phyloP scores from a whole-genome alignment of 1,139 yeast species.

The Suhomyces terraborum region DNA sequence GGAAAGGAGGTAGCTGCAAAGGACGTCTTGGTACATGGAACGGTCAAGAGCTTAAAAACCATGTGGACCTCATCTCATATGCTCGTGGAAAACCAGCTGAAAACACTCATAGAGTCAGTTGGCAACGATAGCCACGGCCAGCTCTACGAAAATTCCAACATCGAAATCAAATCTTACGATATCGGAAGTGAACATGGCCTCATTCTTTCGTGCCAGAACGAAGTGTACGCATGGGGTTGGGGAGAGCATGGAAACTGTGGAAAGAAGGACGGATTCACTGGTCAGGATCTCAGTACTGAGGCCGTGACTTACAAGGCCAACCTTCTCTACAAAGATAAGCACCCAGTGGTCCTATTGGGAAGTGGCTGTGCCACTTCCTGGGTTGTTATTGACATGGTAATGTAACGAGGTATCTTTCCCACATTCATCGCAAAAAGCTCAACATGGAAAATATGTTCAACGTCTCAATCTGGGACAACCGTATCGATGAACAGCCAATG shows the following conservation, averaged over 20 bases:
- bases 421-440: constrained; percentile 62
- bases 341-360: constrained; percentile 33
- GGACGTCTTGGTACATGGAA: not conserved
- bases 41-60: constrained; percentile 33
- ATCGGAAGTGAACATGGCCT: constrained; percentile 91
- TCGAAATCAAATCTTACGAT: constrained; percentile 25
- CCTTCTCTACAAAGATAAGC: constrained; percentile 29
- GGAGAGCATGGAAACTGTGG: constrained; percentile 99
- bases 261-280: constrained; percentile 5
- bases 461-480: constrained; percentile 65
- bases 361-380: constrained; percentile 51
- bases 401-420: constrained; percentile 82
- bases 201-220: constrained; percentile 29
- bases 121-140: constrained; percentile 87
- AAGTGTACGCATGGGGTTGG: constrained; percentile 90
- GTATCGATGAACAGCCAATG: constrained; percentile 48
- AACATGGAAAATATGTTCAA: constrained; percentile 81
- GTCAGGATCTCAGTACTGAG: constrained; percentile 3
- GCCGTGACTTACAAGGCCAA: constrained; percentile 27
- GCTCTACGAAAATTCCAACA: constrained; percentile 33
- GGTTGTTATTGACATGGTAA: constrained; percentile 34
- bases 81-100: constrained; percentile 11
- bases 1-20: constrained; percentile 9
- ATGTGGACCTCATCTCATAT: constrained; percentile 88
- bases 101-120: constrained; percentile 38